Percentiles rank a stretch among this genome's conserved stretches.
phyloP scores from a whole-genome alignment of 495 filamentous ascomycete genomes.

The Delitschia confertaspora region DNA sequence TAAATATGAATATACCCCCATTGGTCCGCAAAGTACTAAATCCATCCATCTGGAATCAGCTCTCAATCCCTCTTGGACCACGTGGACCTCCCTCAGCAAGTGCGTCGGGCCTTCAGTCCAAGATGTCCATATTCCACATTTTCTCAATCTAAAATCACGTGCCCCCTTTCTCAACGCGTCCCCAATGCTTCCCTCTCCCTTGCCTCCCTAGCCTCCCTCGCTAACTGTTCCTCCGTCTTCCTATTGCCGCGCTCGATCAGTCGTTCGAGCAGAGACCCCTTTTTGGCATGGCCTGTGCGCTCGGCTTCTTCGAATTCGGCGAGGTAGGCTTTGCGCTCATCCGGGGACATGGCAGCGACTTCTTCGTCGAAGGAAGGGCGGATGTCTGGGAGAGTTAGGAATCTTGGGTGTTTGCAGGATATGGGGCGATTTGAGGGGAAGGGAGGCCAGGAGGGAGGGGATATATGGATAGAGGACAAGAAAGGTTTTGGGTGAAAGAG shows the following conservation, averaged over 20 bases:
- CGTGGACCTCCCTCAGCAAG: too few relatives aligned
- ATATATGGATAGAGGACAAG: too few relatives aligned
- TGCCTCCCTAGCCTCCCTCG: constrained; percentile 1
- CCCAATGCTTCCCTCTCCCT: constrained; percentile 3
- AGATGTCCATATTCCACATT: too few relatives aligned
- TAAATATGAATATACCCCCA: too few relatives aligned
- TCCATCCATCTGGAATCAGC: too few relatives aligned
- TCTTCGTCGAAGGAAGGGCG: constrained; percentile 16
- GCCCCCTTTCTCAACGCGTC: background rate
- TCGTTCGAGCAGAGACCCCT: constrained; percentile 14
- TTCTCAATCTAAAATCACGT: too few relatives aligned
- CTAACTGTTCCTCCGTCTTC: constrained; percentile 19
- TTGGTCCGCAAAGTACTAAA: too few relatives aligned
- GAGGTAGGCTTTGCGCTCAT: constrained; percentile 17
- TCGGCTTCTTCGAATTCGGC: constrained; percentile 23
- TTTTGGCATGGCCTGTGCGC: constrained; percentile 13
- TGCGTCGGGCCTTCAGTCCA: too few relatives aligned
- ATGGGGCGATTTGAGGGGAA: too few relatives aligned
- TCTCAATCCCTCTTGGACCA: too few relatives aligned
- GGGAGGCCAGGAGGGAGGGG: too few relatives aligned
- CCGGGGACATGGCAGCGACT: constrained; percentile 15
- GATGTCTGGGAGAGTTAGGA: background rate
- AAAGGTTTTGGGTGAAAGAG: background rate
- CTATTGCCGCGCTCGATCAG: constrained; percentile 21
- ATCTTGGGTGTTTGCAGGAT: too few relatives aligned